Evolutionary conservation across 2,329 filamentous ascomycete genomes (phyloP), one percentile per base, ranked within the genome.

Genomic region (Pleoardoris graminearum): DNA sequence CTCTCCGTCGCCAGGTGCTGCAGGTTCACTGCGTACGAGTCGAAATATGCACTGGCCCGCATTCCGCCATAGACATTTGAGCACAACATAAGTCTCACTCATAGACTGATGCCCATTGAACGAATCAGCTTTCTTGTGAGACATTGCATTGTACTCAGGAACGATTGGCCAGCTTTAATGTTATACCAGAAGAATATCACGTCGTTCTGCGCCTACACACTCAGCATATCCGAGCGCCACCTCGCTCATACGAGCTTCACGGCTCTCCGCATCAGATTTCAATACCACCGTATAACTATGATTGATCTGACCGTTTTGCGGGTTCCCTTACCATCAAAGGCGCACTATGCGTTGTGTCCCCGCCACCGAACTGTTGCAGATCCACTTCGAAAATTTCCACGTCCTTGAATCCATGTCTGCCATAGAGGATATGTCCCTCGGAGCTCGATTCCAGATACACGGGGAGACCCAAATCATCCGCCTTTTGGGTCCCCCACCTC

Each of bases 251-350:
- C n/a, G 10, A 36, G 33, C 33, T 17, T 36, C 33, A 8, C n/a
- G 12, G n/a, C n/a, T n/a, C n/a, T n/a, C n/a, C n/a, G n/a, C n/a
- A 16, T 17, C 14, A 6, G 8, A 36, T 16, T 16, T 4, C 14
- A 36, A 17, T 3, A 36, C n/a, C 17, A 4, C 17, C 5, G 4
- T 8, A 16, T n/a, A 22, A 23, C 19, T 23, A 23, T 12, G 19
- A 35, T 37, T 16, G 37, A 19, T 8, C n/a, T 27, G 35, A 23
- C 10, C 12, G 17, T 19, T 48, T 47, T 12, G 29, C 7, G 14
- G 61, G 55, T 14, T 60, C 50, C 21, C 61, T 50, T 11, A 69
- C 52, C 68, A 72, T 68, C 27, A 67, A 30, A 7, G 67, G 65
- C n/a, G 56, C 56, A 27, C 45, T 61, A 36, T 53, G 57, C 22